Conservation (phyloP, 2,329 filamentous ascomycete genomes). For the Neofusicoccum ribis region DNA sequence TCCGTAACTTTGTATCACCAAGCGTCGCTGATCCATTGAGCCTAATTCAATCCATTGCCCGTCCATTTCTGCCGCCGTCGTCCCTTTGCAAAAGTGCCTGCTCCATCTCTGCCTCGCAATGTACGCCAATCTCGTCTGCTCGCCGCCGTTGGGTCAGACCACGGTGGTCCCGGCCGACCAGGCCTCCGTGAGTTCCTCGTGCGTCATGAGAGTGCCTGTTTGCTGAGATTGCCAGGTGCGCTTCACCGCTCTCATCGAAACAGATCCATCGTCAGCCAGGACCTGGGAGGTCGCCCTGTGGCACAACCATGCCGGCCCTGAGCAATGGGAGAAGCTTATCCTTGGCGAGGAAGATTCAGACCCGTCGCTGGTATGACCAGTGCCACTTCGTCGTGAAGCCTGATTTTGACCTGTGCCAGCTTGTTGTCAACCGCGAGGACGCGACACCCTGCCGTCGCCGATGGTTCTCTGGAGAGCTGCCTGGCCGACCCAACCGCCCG, state of each 20-base stretch:
- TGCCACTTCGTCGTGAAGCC: conserved; percentile 8
- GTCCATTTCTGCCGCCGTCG: conserved; percentile 5
- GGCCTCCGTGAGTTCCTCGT: conserved; percentile 35
- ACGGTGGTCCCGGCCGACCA: conserved; percentile 57
- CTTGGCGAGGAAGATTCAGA: neutral
- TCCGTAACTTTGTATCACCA: neutral
- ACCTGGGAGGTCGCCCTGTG: conserved; percentile 75
- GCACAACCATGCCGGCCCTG: conserved; percentile 62
- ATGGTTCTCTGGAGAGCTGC: conserved; percentile 58
- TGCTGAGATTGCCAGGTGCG: conserved; percentile 40
- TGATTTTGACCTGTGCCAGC: conserved; percentile 12
- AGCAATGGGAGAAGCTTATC: conserved; percentile 58
- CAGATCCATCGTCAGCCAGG: conserved; percentile 55
- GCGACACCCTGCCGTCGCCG: conserved; percentile 32
- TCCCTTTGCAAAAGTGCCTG: neutral
- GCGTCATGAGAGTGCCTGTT: conserved; percentile 21
- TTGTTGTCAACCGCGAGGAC: neutral
- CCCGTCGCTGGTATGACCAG: neutral
- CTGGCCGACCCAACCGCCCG: conserved; percentile 43
- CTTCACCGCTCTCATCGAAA: conserved; percentile 71
- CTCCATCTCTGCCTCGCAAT: conserved; percentile 29
- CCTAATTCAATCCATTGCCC: conserved; percentile 1
- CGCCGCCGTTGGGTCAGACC: conserved; percentile 74
- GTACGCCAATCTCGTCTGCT: conserved; percentile 59
- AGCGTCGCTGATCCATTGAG: neutral